phyloP scores from a whole-genome alignment of 768 basidiomycete genomes.

The Leucocoprinus birnbaumii region DNA sequence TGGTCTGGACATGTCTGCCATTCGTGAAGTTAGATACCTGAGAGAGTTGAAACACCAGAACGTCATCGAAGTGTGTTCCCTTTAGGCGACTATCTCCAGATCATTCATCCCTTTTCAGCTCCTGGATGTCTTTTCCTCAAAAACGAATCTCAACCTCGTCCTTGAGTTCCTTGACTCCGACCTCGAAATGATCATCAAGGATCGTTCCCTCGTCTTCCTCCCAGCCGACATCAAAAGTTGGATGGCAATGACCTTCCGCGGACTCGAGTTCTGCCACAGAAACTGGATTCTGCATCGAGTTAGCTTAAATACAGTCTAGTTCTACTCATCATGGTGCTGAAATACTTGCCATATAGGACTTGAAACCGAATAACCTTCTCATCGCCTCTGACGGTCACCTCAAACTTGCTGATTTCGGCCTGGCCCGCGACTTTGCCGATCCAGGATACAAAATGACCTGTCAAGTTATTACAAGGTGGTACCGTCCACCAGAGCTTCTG shows the following conservation, averaged over 20 bases:
- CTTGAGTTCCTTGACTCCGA: constrained; percentile 96
- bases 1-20: constrained; percentile 97
- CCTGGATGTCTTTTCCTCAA: constrained; percentile 94
- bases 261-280: constrained; percentile 97
- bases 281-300: constrained; percentile 94
- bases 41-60: constrained; percentile 93
- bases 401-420: constrained; percentile 98
- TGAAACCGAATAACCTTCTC: constrained; percentile 98
- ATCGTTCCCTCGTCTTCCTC: constrained; percentile 86
- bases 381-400: constrained; percentile 88
- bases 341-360: constrained; percentile 54
- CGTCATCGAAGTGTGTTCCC: constrained; percentile 74
- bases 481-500: constrained; percentile 93
- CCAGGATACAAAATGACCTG: constrained; percentile 96
- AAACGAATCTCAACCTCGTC: constrained; percentile 95
- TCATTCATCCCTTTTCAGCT: constrained; percentile 49
- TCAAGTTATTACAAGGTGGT: constrained; percentile 99
- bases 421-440: constrained; percentile 94
- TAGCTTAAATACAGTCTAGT: constrained; percentile 18
- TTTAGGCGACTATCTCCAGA: neutral
- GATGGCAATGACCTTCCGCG: constrained; percentile 98
- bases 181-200: constrained; percentile 95
- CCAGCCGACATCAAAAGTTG: constrained; percentile 97
- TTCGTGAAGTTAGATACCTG: constrained; percentile 96
- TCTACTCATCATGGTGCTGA: neutral